phyloP scores from a whole-genome alignment of 352 stramenopile species.

The Phytophthora lateralis region DNA sequence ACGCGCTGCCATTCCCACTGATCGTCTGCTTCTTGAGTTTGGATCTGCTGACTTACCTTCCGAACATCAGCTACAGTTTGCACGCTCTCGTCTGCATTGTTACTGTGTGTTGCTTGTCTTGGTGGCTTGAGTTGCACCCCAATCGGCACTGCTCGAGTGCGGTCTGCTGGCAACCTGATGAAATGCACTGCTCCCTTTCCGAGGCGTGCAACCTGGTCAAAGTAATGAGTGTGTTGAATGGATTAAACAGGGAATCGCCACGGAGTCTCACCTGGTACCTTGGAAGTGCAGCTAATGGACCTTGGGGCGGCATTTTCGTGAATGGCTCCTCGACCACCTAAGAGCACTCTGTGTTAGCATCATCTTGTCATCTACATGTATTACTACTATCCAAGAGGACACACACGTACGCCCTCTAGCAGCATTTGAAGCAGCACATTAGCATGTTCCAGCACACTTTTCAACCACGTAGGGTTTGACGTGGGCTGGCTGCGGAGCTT shows the following conservation, averaged over 20 bases:
- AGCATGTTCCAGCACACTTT: constrained; percentile 59
- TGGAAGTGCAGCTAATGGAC: constrained; percentile 52
- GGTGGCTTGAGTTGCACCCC: not conserved
- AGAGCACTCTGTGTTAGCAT: not conserved
- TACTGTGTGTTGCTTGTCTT: constrained; percentile 5
- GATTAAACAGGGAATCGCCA: not conserved
- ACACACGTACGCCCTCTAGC: constrained; percentile 43
- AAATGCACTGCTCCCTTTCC: constrained; percentile 16
- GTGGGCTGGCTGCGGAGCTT: constrained; percentile 63
- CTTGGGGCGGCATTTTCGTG: constrained; percentile 67
- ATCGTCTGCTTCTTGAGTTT: constrained; percentile 65
- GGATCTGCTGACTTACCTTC: constrained; percentile 52
- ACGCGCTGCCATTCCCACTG: constrained; percentile 75
- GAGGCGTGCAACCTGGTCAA: constrained; percentile 31
- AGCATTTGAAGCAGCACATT: constrained; percentile 61
- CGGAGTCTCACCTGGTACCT: constrained; percentile 43
- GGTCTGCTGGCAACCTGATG: not conserved
- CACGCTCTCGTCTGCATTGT: constrained; percentile 13
- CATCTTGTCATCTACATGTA: not conserved
- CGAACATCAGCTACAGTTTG: constrained; percentile 12
- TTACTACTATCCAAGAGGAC: not conserved
- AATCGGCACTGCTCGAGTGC: constrained; percentile 4
- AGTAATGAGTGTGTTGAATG: constrained; percentile 1
- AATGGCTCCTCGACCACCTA: constrained; percentile 62
- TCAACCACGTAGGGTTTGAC: constrained; percentile 59